Conservation (phyloP, 345 rosid genomes). For the Sonneratia caseolaris region DNA sequence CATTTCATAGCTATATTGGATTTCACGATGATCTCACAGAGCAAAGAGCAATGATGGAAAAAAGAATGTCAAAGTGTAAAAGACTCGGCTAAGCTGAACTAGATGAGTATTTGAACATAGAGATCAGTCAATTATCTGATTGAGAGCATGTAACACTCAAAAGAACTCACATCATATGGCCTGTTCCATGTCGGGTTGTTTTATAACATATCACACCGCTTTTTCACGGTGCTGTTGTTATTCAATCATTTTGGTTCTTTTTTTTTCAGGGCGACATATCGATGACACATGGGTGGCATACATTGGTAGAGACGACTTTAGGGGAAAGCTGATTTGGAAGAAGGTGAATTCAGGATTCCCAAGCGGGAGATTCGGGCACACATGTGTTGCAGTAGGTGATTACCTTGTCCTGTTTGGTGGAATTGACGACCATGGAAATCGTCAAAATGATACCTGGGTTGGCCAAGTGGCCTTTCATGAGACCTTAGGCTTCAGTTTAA, state of each 20-base stretch:
- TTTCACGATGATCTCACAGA: too few species aligned
- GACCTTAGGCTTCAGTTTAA: conserved; percentile 27
- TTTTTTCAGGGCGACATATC: conserved; percentile 67
- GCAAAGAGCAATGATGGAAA: too few species aligned
- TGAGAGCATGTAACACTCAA: too few species aligned
- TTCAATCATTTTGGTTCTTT: too few species aligned
- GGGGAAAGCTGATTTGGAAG: conserved; percentile 42
- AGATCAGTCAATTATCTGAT: too few species aligned
- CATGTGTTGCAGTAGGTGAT: conserved; percentile 52
- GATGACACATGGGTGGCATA: conserved; percentile 90
- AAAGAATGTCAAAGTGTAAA: too few species aligned
- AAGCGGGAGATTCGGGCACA: conserved; percentile 91
- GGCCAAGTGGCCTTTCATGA: conserved; percentile 47
- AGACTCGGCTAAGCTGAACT: too few species aligned
- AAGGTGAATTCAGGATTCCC: conserved; percentile 63
- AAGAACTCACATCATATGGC: too few species aligned
- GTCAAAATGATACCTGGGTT: conserved; percentile 81
- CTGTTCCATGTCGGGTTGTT: conserved; percentile 32
- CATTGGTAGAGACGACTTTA: conserved; percentile 37
- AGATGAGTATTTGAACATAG: too few species aligned
- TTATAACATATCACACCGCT: conserved; percentile 11
- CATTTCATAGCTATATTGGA: not conserved
- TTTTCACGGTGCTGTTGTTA: conserved; percentile 16
- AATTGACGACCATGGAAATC: conserved; percentile 70
- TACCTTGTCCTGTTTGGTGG: conserved; percentile 77